Percentiles rank a stretch among this genome's conserved stretches.
Evolutionary conservation across 2,329 filamentous ascomycete species (phyloP).

Genomic region (Colletotrichum chrysophilum): DNA sequence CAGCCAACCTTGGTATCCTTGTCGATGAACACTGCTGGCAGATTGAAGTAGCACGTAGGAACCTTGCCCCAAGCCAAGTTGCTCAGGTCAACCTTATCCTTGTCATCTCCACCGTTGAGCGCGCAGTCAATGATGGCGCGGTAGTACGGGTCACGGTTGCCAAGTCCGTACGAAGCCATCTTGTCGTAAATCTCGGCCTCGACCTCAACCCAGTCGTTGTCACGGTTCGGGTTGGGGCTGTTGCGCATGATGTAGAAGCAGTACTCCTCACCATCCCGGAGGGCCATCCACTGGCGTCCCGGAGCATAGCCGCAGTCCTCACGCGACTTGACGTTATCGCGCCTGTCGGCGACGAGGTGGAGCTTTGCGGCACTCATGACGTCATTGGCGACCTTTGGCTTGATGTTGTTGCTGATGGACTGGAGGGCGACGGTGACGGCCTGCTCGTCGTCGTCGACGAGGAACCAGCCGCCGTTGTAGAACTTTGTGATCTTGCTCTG

Average conservation of each 20-base stretch:
- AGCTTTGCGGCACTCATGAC: background rate
- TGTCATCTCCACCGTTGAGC: background rate
- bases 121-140: background rate
- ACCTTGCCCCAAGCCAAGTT: background rate
- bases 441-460: constrained; percentile 7
- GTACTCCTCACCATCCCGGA: background rate
- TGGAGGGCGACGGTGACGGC: background rate
- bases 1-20: background rate
- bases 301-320: background rate
- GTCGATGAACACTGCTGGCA: constrained; percentile 5
- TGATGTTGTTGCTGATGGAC: constrained; percentile 3
- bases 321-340: background rate
- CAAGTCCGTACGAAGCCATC: background rate
- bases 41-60: background rate
- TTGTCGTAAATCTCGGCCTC: background rate
- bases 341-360: constrained; percentile 4
- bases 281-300: background rate
- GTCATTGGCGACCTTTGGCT: constrained; percentile 17
- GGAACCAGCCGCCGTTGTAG: constrained; percentile 18
- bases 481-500: constrained; percentile 13
- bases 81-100: background rate
- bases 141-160: background rate
- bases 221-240: background rate
- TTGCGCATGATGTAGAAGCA: constrained; percentile 11
- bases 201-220: constrained; percentile 3